phyloP scores from a whole-genome alignment of 176 grass and related monocot species.

The Juncus inflexus region DNA sequence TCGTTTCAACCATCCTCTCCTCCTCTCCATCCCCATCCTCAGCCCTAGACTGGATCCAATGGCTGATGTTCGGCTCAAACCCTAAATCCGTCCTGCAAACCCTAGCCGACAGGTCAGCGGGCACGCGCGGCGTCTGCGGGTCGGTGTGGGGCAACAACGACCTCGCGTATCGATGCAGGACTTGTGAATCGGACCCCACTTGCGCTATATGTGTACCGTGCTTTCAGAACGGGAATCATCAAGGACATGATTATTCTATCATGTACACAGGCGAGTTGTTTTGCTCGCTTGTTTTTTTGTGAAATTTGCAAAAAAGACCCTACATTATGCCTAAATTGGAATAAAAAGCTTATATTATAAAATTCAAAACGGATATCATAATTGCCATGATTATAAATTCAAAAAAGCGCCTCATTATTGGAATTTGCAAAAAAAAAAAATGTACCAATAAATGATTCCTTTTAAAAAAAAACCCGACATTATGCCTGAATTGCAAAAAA shows the following conservation, averaged over 20 bases:
- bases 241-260: constrained; percentile 93
- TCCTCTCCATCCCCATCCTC: constrained; percentile 34
- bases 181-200: constrained; percentile 80
- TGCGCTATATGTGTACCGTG: constrained; percentile 92
- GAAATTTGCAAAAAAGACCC: too few species aligned
- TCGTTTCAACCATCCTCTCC: constrained; percentile 48
- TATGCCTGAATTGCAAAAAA: too few species aligned
- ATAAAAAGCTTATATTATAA: too few species aligned
- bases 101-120: constrained; percentile 41
- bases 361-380: too few species aligned
- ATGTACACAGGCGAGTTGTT: constrained; percentile 48
- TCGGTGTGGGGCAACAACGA: constrained; percentile 79
- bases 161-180: constrained; percentile 83
- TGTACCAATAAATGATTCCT: too few species aligned
- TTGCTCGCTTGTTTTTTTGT: too few species aligned
- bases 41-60: constrained; percentile 73
- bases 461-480: too few species aligned
- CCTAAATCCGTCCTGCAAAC: constrained; percentile 42
- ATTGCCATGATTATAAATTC: too few species aligned
- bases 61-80: constrained; percentile 73
- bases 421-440: too few species aligned
- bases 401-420: too few species aligned
- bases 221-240: constrained; percentile 86
- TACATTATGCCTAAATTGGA: too few species aligned
- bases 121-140: constrained; percentile 72